Percentiles rank a stretch among this genome's conserved stretches.
These are phyloP conservation scores for Nitzschia sp. DNA, from an alignment of 108 stramenopile species.

Conservation along the genomic window DNA sequence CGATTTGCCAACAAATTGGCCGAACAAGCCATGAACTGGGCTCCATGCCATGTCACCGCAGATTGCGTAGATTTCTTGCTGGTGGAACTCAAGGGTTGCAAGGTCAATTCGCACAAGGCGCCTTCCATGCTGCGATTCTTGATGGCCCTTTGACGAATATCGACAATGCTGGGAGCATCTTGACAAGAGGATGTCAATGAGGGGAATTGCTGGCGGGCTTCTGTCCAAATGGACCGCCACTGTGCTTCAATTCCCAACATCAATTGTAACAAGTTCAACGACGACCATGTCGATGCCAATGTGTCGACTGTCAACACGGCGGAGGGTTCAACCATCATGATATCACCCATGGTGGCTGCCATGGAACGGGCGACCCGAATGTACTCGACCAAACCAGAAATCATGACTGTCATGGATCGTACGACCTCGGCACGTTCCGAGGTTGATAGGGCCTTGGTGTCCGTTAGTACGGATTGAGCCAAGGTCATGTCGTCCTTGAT, in stretches of 20 bases:
- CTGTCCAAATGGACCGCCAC: conserved; percentile 42
- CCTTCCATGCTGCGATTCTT: conserved; percentile 2
- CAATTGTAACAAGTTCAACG: conserved; percentile 29
- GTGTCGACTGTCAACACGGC: conserved; percentile 41
- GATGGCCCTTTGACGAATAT: not conserved
- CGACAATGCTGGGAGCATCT: conserved; percentile 38
- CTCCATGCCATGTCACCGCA: conserved; percentile 50
- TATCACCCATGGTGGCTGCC: conserved; percentile 59
- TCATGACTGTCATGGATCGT: conserved; percentile 17
- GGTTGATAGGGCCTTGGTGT: conserved; percentile 17
- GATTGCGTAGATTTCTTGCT: conserved; percentile 29
- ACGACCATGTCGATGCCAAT: conserved; percentile 41
- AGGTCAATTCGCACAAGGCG: conserved; percentile 65
- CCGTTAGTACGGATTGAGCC: conserved; percentile 2
- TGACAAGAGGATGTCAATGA: not conserved
- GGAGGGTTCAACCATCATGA: conserved; percentile 49
- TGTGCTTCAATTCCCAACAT: conserved; percentile 44
- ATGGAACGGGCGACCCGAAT: conserved; percentile 64
- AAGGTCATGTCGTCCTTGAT: conserved; percentile 28
- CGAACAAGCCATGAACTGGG: conserved; percentile 65
- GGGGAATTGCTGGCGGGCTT: not conserved
- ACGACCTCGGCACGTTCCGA: conserved; percentile 1
- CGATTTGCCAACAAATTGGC: conserved; percentile 62
- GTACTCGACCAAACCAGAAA: conserved; percentile 62
- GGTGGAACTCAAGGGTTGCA: conserved; percentile 46